Evolutionary conservation across 2,329 filamentous ascomycete species (phyloP), one percentile per base, ranked within the genome.

Genomic region (Neocatenulostroma microsporum): DNA sequence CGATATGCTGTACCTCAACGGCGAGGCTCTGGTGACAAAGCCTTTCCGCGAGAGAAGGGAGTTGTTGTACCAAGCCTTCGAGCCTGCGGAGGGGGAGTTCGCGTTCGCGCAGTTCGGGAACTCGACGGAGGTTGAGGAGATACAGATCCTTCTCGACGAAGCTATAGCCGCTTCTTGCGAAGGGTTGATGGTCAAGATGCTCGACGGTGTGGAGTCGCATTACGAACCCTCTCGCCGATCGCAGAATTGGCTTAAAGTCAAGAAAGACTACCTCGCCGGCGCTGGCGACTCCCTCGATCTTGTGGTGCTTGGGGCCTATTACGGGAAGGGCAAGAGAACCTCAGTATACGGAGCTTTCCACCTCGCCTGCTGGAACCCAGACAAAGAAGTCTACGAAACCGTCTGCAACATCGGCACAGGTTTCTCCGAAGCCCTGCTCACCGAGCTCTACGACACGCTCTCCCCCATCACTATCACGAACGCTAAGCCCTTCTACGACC

Each of bases 181-280:
- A 67, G 91, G 91, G 9, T 70, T 98, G 36, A 98, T 98, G 91
- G 91, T 98, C 11, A 98, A 98, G 69, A 98, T 98, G 91, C 67
- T 98, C 41, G 89, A 96, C 58, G 91, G 89, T 1, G 69, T 76
- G 5, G 89, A 95, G 62, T 94, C 85, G 50, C 85, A 84, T 51
- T 98, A 98, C 58, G 89, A 96, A 63, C 91, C 91, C 14, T 94
- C 85, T 54, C 94, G 94, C 60, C 82, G 91, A 47, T 94, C 85
- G 63, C 84, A 91, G 41, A 98, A 98, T 57, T 98, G 91, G 91
- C 82, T 98, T 47, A 98, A 98, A 72, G 66, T 96, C 63, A 98
- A 98, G 63, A 98, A 98, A 58, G 91, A 98, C 57, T 98, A 98
- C 60, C 84, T 98, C 38, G 74, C 84, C 5, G 89, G 89, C 35